These are phyloP conservation scores for Vanrija sp. DNA, from an alignment of 1,284 basidiomycete genomes.

Conservation along the genomic window DNA sequence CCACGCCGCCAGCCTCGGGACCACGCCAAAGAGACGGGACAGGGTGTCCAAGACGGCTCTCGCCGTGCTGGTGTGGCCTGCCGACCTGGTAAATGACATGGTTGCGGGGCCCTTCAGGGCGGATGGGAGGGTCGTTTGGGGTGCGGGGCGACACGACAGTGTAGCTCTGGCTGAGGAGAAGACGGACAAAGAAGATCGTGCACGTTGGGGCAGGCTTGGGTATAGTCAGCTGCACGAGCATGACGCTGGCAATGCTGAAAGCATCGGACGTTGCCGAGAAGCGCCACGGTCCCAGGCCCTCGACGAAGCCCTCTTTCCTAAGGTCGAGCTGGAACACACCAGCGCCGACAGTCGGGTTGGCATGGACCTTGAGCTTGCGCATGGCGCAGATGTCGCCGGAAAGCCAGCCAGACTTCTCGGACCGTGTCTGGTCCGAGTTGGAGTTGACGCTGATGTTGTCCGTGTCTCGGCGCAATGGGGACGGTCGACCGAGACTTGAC, in stretches of 20 bases:
- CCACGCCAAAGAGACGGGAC: slow-evolving; percentile 41
- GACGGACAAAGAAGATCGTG: slow-evolving; percentile 45
- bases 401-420: slow-evolving; percentile 38
- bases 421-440: slow-evolving; percentile 4
- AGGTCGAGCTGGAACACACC: slow-evolving; percentile 36
- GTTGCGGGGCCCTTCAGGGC: slow-evolving; percentile 30
- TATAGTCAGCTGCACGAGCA: slow-evolving; percentile 31
- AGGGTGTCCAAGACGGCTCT: slow-evolving; percentile 25
- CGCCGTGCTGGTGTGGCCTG: slow-evolving; percentile 26
- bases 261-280: slow-evolving; percentile 39
- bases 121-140: slow-evolving; percentile 31
- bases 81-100: slow-evolving; percentile 42
- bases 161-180: slow-evolving; percentile 41
- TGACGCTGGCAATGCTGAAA: slow-evolving; percentile 41
- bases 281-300: slow-evolving; percentile 43
- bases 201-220: slow-evolving; percentile 33
- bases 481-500: background rate
- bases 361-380: slow-evolving; percentile 37
- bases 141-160: slow-evolving; percentile 38
- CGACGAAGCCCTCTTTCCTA: slow-evolving; percentile 41
- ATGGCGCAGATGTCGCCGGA: slow-evolving; percentile 38
- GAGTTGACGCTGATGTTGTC: slow-evolving; percentile 8
- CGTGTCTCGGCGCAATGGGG: slow-evolving; percentile 11
- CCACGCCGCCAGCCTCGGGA: slow-evolving; percentile 22
- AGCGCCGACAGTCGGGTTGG: slow-evolving; percentile 34